A percentile compares a stretch with the other conserved stretches of the same genome.
These are phyloP conservation scores for Raffaelea deltoideospora DNA, from an alignment of 2,329 filamentous ascomycete genomes.

Conservation along the genomic window DNA sequence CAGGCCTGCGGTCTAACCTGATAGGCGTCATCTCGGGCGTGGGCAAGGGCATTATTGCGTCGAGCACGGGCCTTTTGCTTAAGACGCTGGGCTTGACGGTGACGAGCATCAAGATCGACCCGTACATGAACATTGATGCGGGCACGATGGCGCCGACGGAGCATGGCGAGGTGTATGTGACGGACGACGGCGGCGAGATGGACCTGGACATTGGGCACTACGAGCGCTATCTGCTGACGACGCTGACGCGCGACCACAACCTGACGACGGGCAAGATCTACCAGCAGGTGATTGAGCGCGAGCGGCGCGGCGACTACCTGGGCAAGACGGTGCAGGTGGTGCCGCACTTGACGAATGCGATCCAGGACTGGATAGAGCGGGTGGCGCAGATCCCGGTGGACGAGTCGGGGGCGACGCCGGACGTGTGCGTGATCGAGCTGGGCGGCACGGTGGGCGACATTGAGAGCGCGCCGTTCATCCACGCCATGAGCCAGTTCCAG, in stretches of 20 bases:
- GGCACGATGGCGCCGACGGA: constrained; percentile 22
- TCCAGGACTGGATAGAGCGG: constrained; percentile 82
- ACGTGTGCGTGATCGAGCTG: constrained; percentile 70
- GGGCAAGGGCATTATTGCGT: constrained; percentile 13
- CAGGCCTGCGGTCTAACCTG: not conserved
- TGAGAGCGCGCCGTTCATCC: constrained; percentile 75
- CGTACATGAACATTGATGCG: constrained; percentile 27
- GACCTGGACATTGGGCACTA: constrained; percentile 45
- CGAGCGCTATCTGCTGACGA: constrained; percentile 61
- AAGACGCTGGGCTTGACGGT: constrained; percentile 71
- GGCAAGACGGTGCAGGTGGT: constrained; percentile 84
- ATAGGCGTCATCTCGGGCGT: constrained; percentile 12
- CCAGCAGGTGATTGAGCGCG: constrained; percentile 64
- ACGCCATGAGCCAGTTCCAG: constrained; percentile 69
- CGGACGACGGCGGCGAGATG: constrained; percentile 62
- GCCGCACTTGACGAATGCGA: constrained; percentile 80
- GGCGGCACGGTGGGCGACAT: constrained; percentile 64
- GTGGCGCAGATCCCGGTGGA: constrained; percentile 79
- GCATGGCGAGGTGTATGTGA: constrained; percentile 82
- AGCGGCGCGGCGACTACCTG: constrained; percentile 58
- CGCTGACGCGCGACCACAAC: constrained; percentile 75
- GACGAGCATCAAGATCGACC: constrained; percentile 34
- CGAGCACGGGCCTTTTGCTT: constrained; percentile 45
- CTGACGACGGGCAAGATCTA: constrained; percentile 98
- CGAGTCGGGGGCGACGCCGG: constrained; percentile 65